A percentile compares a stretch with the other conserved stretches of the same genome.
Evolutionary conservation across 495 filamentous ascomycete species (phyloP).

Genomic region (Chaetomium tenue): DNA sequence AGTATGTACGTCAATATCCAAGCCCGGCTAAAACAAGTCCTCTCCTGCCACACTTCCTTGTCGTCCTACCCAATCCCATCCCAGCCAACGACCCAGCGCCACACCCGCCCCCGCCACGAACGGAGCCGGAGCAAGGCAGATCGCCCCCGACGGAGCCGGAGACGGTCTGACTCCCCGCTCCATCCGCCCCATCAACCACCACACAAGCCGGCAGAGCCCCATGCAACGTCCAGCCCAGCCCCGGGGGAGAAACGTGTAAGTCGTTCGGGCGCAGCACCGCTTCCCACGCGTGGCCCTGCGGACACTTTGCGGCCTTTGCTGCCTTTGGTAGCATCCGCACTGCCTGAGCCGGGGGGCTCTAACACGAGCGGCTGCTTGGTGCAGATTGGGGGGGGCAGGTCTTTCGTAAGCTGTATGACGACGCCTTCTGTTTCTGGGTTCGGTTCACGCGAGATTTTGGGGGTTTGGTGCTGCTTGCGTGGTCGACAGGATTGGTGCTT

Average conservation of each 20-base stretch:
- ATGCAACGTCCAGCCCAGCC: no score
- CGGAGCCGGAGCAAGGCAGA: slow-evolving; percentile 13
- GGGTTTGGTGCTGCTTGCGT: not conserved
- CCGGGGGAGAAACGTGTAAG: slow-evolving; percentile 4
- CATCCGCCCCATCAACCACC: not conserved
- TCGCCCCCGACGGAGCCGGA: slow-evolving; percentile 8
- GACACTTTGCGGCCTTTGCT: no score
- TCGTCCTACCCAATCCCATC: not conserved
- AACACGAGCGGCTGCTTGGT: no score
- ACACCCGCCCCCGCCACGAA: slow-evolving; percentile 3
- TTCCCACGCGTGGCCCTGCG: no score
- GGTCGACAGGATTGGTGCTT: no score
- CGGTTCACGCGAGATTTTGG: not conserved
- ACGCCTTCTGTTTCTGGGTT: not conserved
- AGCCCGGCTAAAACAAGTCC: not conserved
- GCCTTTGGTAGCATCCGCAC: no score
- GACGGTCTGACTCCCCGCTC: not conserved
- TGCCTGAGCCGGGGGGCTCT: no score
- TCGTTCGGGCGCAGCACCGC: not conserved
- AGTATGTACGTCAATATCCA: no score
- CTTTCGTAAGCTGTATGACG: not conserved
- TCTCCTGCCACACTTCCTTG: not conserved
- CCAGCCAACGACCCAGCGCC: not conserved
- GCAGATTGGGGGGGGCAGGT: no score
- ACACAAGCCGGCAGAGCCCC: no score